Conservation (phyloP, 2,329 filamentous ascomycete species). For the Dothidotthia symphoricarpi region DNA sequence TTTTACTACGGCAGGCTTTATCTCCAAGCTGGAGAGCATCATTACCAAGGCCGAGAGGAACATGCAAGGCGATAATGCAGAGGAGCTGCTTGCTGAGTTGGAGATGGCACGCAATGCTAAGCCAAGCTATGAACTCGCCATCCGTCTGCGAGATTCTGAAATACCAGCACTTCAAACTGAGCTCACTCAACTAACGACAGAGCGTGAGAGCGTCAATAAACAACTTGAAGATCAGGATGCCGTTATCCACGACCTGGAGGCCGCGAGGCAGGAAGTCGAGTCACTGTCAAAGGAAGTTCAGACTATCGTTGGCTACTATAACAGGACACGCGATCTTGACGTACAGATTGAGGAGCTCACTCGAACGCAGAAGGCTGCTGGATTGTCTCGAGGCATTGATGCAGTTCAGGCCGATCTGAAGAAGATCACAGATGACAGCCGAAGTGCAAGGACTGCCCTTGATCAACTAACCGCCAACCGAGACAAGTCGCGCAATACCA, state of each 20-base stretch:
- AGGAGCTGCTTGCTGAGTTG: slow-evolving; percentile 60
- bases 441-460: slow-evolving; percentile 62
- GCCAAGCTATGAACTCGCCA: slow-evolving; percentile 71
- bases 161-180: slow-evolving; percentile 68
- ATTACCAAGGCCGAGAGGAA: slow-evolving; percentile 54
- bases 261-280: slow-evolving; percentile 71
- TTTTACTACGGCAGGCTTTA: slow-evolving; percentile 54
- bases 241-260: slow-evolving; percentile 59
- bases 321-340: slow-evolving; percentile 70
- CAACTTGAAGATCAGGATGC: slow-evolving; percentile 64
- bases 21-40: slow-evolving; percentile 62
- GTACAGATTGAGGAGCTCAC: slow-evolving; percentile 71
- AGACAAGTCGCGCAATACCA: slow-evolving; percentile 66
- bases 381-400: slow-evolving; percentile 68
- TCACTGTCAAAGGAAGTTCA: slow-evolving; percentile 72
- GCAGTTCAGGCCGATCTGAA: slow-evolving; percentile 79
- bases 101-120: slow-evolving; percentile 56
- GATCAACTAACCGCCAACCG: slow-evolving; percentile 66
- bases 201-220: slow-evolving; percentile 40
- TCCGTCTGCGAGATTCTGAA: slow-evolving; percentile 65
- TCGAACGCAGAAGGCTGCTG: slow-evolving; percentile 69
- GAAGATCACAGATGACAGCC: slow-evolving; percentile 64
- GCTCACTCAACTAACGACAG: slow-evolving; percentile 51
- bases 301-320: slow-evolving; percentile 69
- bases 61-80: slow-evolving; percentile 61